Conservation (phyloP, 768 basidiomycete species). For the Chiua virens region DNA sequence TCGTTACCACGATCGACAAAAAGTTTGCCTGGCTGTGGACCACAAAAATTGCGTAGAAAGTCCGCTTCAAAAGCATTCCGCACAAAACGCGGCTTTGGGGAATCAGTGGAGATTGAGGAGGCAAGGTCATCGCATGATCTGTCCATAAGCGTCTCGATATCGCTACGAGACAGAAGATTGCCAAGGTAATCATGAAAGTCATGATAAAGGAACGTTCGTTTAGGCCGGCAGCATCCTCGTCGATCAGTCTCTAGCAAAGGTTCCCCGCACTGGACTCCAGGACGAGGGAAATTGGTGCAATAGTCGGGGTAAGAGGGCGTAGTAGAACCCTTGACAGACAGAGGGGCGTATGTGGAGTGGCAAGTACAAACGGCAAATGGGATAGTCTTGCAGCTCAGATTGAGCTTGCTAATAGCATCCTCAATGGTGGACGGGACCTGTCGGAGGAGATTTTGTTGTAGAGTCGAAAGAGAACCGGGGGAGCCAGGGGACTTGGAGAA, state of each 20-base stretch:
- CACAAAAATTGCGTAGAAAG: no score
- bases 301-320: not conserved
- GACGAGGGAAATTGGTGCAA: not conserved
- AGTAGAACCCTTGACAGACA: not conserved
- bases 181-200: conserved; percentile 14
- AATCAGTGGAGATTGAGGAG: no score
- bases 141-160: not conserved
- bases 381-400: not conserved
- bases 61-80: no score
- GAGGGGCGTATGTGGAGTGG: conserved; percentile 5
- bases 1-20: no score
- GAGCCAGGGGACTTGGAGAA: no score
- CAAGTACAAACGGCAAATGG: not conserved
- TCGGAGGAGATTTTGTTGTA: not conserved
- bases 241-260: no score
- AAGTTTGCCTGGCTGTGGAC: no score
- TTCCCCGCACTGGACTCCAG: not conserved
- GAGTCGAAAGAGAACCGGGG: no score
- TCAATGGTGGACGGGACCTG: not conserved
- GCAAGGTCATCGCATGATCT: not conserved
- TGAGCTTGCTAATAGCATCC: not conserved
- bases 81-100: no score
- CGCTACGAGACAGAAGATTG: not conserved
- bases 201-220: not conserved
- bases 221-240: no score